Conservation (phyloP, 164 flowering plant genomes). For the Vitis riparia region DNA sequence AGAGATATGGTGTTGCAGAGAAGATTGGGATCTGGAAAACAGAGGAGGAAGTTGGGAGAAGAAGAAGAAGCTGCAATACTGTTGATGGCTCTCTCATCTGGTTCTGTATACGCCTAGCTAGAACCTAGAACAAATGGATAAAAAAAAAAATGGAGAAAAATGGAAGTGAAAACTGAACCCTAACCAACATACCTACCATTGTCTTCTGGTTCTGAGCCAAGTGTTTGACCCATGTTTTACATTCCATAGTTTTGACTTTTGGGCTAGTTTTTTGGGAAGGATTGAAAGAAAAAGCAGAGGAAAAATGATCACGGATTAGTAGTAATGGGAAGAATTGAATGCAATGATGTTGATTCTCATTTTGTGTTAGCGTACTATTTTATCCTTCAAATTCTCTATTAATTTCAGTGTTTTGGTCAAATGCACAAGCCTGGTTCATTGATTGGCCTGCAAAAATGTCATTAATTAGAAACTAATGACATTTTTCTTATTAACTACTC, state of each 20-base stretch:
- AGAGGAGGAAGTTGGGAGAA: slow-evolving; percentile 44
- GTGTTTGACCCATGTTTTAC: background rate
- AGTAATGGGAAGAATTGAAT: too few species aligned
- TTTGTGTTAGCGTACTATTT: too few species aligned
- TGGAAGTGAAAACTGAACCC: background rate
- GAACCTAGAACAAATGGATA: too few species aligned
- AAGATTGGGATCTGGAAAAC: slow-evolving; percentile 8
- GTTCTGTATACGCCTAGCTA: slow-evolving; percentile 41
- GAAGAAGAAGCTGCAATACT: slow-evolving; percentile 78
- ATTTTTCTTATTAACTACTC: too few species aligned
- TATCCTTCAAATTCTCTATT: too few species aligned
- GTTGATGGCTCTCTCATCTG: slow-evolving; percentile 78
- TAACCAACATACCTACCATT: background rate
- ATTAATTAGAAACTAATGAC: too few species aligned
- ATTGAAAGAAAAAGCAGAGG: background rate
- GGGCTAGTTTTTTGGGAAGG: background rate
- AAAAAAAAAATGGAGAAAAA: background rate
- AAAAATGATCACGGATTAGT: background rate
- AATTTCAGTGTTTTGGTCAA: too few species aligned
- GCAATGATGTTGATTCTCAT: too few species aligned
- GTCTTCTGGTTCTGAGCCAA: background rate
- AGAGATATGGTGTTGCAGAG: slow-evolving; percentile 28
- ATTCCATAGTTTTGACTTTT: background rate
- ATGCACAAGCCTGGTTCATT: too few species aligned
- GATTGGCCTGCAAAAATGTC: too few species aligned